Base-by-base conservation (phyloP, 2,329 filamentous ascomycete genomes). In the Lasiodiplodia gonubiensis region DNA sequence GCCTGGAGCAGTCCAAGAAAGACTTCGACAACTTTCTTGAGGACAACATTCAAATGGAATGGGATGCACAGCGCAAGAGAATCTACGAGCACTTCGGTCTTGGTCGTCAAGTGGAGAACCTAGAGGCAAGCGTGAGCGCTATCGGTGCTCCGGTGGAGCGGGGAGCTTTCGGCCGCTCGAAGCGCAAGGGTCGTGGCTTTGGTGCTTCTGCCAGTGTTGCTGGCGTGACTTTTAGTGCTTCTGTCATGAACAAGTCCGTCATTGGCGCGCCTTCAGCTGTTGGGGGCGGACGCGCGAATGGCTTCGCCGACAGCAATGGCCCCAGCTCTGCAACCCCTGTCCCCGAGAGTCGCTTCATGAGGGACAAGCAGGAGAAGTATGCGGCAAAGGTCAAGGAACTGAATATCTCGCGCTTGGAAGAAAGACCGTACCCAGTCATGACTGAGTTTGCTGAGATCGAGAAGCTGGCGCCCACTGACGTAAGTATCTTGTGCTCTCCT, bases 61-160 rank as follows among this genome's bases (percentile, higher is more conserved):
- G 95, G 94, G 94, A 97, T 73, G 90, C 91, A 18, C 94, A 98
- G 81, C 90, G 94, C 70, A 92, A 92, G 79, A 90, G 90, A 71
- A 97, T 99, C 70, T 98, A 97, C 80, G 90, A 97, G 74, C 95
- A 99, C 79, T 98, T 99, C 78, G 95, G 95, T 16, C 90, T 99
- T 18, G 84, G 82, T 52, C 82, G 80, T 70, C 82, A 77, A 70
- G 77, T 74, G 59, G 79, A 80, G 64, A 60, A 65, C 25, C 72
- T 78, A 70, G 76, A 75, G 23, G 76, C 75, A 37, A 76, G 75
- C 7, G 74, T 78, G 37, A 78, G 76, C 66, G 76, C 76, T 21
- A 74, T 74, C 30, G 69, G 76, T 68, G 70, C 76, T 76, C 69
- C 77, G 57, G 72, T 71, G n/a, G 68, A 75, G 55, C 77, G 77